A percentile compares a stretch with the other conserved stretches of the same genome.
phyloP scores from a whole-genome alignment of 2,329 filamentous ascomycete genomes.

The Setomelanomma holmii region DNA sequence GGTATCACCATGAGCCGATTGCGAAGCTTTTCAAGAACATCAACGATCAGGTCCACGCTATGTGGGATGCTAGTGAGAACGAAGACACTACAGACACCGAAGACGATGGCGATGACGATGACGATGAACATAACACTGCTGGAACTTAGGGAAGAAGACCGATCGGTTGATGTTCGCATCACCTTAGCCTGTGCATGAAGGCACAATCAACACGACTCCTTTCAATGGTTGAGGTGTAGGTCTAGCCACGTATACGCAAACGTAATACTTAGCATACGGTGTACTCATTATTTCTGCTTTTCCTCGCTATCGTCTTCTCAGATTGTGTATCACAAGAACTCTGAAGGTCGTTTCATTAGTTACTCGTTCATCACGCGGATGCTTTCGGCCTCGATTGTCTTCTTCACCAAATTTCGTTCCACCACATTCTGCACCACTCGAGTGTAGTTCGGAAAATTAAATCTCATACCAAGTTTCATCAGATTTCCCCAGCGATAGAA shows the following conservation, averaged over 20 bases:
- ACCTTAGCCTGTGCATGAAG: neutral
- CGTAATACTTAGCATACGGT: no score
- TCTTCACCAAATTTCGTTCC: constrained; percentile 14
- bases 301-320: no score
- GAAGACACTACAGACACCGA: neutral
- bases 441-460: constrained; percentile 23
- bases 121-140: neutral
- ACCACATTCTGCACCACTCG: constrained; percentile 13
- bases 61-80: neutral
- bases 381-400: constrained; percentile 17
- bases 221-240: neutral
- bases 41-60: no score
- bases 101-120: neutral
- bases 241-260: neutral
- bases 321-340: no score
- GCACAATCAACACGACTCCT: neutral
- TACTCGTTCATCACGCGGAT: constrained; percentile 8
- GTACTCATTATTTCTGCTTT: no score
- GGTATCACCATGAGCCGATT: no score
- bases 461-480: constrained; percentile 16
- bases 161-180: neutral
- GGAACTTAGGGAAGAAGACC: neutral
- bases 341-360: neutral
- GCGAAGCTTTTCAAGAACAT: no score
- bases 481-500: constrained; percentile 28